Percentiles rank a stretch among this genome's conserved stretches.
Conservation (phyloP, 1,284 basidiomycete species). For the Tylopilus sp. region DNA sequence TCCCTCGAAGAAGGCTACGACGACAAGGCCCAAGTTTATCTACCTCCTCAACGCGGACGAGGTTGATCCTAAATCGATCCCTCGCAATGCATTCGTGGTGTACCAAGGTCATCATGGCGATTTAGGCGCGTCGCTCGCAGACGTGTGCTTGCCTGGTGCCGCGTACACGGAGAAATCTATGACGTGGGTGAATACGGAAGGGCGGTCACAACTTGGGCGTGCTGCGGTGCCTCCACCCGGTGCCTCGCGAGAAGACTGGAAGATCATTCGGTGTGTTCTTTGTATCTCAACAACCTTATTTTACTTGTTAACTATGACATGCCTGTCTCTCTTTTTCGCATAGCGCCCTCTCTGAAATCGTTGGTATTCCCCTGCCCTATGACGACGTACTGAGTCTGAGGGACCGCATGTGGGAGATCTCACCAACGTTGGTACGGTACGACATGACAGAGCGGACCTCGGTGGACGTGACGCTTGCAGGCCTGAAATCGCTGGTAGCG, state of each 20-base stretch:
- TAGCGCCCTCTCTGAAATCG: slow-evolving; percentile 88
- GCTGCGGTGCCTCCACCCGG: slow-evolving; percentile 95
- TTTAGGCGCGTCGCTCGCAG: slow-evolving; percentile 92
- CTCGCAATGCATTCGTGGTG: slow-evolving; percentile 93
- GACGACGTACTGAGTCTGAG: slow-evolving; percentile 85
- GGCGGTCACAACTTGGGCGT: slow-evolving; percentile 86
- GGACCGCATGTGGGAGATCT: slow-evolving; percentile 97
- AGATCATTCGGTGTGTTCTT: slow-evolving; percentile 77
- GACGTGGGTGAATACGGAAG: slow-evolving; percentile 98
- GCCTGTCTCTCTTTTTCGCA: too few relatives aligned
- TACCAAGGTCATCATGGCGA: slow-evolving; percentile 99
- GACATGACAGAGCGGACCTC: slow-evolving; percentile 83
- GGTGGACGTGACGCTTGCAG: slow-evolving; percentile 63
- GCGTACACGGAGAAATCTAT: slow-evolving; percentile 96
- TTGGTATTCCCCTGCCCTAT: slow-evolving; percentile 82
- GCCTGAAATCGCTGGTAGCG: slow-evolving; percentile 59
- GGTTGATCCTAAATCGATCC: slow-evolving; percentile 87
- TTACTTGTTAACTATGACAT: neutral
- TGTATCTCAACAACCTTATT: neutral
- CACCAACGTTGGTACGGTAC: slow-evolving; percentile 87
- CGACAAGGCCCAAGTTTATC: slow-evolving; percentile 88
- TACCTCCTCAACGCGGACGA: slow-evolving; percentile 98
- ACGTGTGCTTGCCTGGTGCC: slow-evolving; percentile 89
- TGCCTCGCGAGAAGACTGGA: slow-evolving; percentile 97
- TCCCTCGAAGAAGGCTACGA: slow-evolving; percentile 73